Conservation (phyloP, 257 asterid species). For the Nyctanthes arbortristis region DNA sequence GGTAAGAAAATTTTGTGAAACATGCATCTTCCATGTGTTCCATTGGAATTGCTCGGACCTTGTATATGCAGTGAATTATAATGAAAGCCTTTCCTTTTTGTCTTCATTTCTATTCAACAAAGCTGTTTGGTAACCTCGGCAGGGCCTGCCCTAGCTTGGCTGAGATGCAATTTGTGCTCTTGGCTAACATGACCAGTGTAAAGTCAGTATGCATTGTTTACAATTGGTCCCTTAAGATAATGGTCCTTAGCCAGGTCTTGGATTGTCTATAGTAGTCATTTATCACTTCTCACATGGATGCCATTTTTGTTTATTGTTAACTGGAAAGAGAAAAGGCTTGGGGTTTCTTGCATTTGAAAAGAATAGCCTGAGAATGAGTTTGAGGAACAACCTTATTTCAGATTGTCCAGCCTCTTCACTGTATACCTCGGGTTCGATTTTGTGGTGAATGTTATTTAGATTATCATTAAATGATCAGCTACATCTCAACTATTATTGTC, state of each 20-base stretch:
- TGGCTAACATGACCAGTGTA: neutral
- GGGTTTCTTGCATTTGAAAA: neutral
- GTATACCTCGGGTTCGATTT: neutral
- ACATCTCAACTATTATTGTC: neutral
- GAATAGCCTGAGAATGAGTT: neutral
- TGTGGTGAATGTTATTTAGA: neutral
- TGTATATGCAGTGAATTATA: neutral
- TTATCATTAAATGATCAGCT: neutral
- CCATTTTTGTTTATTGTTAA: neutral
- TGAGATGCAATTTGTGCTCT: neutral
- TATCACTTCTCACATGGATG: neutral
- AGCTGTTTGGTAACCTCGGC: neutral
- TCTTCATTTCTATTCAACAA: neutral
- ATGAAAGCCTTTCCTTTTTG: neutral
- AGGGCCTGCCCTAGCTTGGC: neutral
- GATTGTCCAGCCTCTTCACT: neutral
- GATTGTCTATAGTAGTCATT: neutral
- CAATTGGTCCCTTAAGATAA: neutral
- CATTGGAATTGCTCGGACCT: neutral
- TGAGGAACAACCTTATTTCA: neutral
- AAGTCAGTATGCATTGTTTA: neutral
- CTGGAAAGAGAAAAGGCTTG: neutral
- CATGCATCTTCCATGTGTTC: neutral
- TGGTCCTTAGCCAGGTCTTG: neutral
- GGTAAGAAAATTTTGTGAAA: conserved; percentile 38